Percentiles rank a stretch among this genome's conserved stretches.
phyloP scores from a whole-genome alignment of 352 stramenopile genomes.

The Phytophthora pinifolia region DNA sequence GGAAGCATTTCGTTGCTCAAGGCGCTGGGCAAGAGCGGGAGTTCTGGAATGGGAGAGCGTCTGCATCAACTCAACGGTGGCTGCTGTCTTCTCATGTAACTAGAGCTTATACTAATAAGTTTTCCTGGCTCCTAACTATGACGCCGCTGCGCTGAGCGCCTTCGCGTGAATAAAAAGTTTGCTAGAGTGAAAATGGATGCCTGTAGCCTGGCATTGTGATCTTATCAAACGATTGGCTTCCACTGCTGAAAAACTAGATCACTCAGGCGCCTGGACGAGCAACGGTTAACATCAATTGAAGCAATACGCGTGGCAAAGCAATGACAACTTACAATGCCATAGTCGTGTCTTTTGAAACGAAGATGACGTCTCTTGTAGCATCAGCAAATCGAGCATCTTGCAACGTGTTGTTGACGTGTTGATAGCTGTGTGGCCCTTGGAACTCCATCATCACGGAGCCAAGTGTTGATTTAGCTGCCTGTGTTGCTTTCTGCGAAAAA shows the following conservation, averaged over 20 bases:
- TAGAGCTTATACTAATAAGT: no score
- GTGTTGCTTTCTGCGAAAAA: slow-evolving; percentile 31
- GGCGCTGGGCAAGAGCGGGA: neutral
- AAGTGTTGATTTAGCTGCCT: slow-evolving; percentile 26
- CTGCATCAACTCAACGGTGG: slow-evolving; percentile 5
- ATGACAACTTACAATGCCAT: slow-evolving; percentile 35
- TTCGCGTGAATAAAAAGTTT: no score
- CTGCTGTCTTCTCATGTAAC: slow-evolving; percentile 5
- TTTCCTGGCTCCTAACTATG: no score
- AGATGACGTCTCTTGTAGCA: slow-evolving; percentile 18
- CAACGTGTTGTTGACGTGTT: slow-evolving; percentile 24
- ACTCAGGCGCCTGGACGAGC: slow-evolving; percentile 26
- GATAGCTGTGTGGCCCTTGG: slow-evolving; percentile 31
- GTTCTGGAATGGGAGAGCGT: no score
- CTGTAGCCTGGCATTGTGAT: neutral
- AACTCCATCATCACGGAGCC: slow-evolving; percentile 69
- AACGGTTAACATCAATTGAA: neutral
- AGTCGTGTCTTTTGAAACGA: slow-evolving; percentile 30
- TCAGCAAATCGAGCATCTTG: slow-evolving; percentile 24
- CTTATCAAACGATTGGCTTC: slow-evolving; percentile 41
- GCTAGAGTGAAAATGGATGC: no score
- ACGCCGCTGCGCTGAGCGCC: no score
- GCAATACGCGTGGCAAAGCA: neutral
- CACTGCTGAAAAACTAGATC: slow-evolving; percentile 57
- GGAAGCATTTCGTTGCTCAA: slow-evolving; percentile 3